Percentiles rank a stretch among this genome's conserved stretches.
Evolutionary conservation across 169 alveolate species (phyloP).

Genomic region (Hammondia hammondi): DNA sequence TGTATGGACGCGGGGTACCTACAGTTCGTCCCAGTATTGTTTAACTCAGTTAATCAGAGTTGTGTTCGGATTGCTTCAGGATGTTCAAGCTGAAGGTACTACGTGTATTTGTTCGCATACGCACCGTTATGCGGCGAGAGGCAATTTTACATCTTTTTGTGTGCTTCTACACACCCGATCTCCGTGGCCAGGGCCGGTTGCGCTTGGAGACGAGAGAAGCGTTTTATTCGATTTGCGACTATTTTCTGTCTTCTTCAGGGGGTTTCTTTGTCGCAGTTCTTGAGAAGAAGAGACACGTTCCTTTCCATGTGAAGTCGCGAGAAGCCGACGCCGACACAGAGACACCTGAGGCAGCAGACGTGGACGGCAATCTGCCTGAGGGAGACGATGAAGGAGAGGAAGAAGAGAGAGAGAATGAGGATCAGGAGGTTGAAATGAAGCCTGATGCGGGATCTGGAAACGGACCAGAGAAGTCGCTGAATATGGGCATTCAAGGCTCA

Average conservation of each 20-base stretch:
- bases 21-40: too few relatives aligned
- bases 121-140: too few relatives aligned
- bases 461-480: too few relatives aligned
- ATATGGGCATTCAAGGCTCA: neutral
- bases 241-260: conserved; percentile 69
- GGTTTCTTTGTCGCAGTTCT: conserved; percentile 91
- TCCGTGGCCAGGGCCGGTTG: neutral
- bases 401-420: neutral
- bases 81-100: too few relatives aligned
- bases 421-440: too few relatives aligned
- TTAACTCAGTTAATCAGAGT: too few relatives aligned
- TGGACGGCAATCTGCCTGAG: neutral
- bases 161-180: too few relatives aligned
- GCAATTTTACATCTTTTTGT: too few relatives aligned
- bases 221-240: neutral
- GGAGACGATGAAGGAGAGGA: neutral
- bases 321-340: neutral
- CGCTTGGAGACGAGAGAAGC: neutral
- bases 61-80: too few relatives aligned
- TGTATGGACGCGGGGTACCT: too few relatives aligned
- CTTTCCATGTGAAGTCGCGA: neutral
- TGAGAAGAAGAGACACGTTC: conserved; percentile 67
- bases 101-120: too few relatives aligned
- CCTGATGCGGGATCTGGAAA: too few relatives aligned
- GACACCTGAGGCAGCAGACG: neutral